These are phyloP conservation scores for Aciculoconidium aculeatum DNA, from an alignment of 805 yeast genomes.

Conservation along the genomic window DNA sequence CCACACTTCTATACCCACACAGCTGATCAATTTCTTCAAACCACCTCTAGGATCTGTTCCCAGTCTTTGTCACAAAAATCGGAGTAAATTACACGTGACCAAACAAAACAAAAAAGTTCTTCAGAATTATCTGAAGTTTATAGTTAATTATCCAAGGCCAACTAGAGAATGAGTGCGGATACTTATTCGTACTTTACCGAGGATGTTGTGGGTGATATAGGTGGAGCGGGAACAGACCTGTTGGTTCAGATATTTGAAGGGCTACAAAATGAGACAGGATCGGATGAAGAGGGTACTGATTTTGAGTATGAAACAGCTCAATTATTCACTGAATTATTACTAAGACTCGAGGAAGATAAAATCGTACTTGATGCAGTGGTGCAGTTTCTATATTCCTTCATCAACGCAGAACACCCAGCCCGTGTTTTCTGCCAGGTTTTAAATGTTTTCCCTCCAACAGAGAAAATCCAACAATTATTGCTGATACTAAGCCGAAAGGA, in stretches of 20 bases:
- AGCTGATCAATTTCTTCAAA: no score
- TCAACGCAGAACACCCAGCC: constrained; percentile 28
- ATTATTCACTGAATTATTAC: constrained; percentile 29
- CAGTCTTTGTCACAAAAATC: no score
- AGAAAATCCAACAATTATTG: constrained; percentile 17
- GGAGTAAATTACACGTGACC: no score
- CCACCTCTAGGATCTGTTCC: no score
- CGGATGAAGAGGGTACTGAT: constrained; percentile 12
- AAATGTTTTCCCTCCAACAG: constrained; percentile 30
- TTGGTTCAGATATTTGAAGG: constrained; percentile 26
- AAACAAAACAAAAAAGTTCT: background rate
- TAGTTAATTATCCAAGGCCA: background rate
- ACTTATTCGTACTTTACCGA: constrained; percentile 21
- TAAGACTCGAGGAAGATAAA: constrained; percentile 18
- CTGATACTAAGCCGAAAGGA: constrained; percentile 17
- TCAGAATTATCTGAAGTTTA: background rate
- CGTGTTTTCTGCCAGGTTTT: constrained; percentile 32
- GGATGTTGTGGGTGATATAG: constrained; percentile 27
- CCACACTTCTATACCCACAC: no score
- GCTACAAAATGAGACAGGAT: constrained; percentile 7
- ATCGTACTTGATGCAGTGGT: constrained; percentile 13
- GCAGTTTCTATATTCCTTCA: constrained; percentile 20
- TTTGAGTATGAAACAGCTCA: constrained; percentile 16
- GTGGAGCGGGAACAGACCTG: constrained; percentile 25
- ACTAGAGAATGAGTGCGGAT: constrained; percentile 1